phyloP scores from a whole-genome alignment of 345 rosid genomes.

The Corchorus capsularis region DNA sequence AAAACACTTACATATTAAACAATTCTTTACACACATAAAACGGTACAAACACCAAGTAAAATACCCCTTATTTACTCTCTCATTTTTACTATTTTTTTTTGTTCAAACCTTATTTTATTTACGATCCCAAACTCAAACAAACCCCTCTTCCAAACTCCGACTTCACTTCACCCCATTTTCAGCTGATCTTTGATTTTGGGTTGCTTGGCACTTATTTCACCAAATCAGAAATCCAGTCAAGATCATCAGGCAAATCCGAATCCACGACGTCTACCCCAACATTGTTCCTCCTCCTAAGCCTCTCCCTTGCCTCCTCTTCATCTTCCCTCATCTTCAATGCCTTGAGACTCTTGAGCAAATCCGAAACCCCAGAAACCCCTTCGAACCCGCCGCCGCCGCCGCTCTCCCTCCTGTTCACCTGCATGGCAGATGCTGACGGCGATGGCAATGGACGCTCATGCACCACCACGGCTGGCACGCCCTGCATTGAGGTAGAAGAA shows the following conservation, averaged over 20 bases:
- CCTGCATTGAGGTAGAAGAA: constrained; percentile 15
- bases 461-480: neutral
- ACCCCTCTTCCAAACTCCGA: neutral
- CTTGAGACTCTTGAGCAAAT: constrained; percentile 39
- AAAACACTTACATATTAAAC: too few relatives aligned
- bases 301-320: neutral
- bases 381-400: constrained; percentile 8
- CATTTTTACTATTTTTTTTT: too few relatives aligned
- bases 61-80: too few relatives aligned
- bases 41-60: too few relatives aligned
- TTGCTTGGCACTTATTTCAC: too few relatives aligned
- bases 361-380: constrained; percentile 30
- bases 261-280: constrained; percentile 22
- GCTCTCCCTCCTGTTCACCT: constrained; percentile 16
- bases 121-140: neutral
- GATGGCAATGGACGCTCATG: neutral
- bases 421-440: neutral
- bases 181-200: neutral
- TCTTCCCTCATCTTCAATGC: constrained; percentile 41
- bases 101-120: neutral
- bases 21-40: too few relatives aligned
- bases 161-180: neutral
- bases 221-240: constrained; percentile 53
- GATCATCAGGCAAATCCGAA: constrained; percentile 27
- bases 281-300: neutral